Conservation (phyloP, 106 monocot species). For the Agapanthus africanus region DNA sequence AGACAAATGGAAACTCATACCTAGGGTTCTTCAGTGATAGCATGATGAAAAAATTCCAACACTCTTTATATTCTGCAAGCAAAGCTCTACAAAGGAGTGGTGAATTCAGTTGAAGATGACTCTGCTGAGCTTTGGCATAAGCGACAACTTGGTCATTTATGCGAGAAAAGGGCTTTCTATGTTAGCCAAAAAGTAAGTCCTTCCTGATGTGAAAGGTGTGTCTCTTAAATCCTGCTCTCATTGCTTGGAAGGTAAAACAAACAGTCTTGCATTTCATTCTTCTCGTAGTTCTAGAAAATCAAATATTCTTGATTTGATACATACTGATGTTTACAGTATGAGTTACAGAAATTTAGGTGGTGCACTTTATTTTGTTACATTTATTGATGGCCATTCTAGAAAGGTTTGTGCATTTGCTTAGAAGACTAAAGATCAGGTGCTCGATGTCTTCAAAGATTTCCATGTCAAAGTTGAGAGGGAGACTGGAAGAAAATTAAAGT, state of each 20-base stretch:
- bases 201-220: not conserved
- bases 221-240: not conserved
- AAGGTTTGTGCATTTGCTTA: not conserved
- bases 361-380: not conserved
- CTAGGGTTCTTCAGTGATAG: not conserved
- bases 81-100: not conserved
- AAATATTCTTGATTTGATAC: constrained; percentile 4
- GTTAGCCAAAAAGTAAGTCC: not conserved
- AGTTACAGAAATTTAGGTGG: not conserved
- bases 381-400: not conserved
- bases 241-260: not conserved
- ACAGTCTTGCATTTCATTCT: not conserved
- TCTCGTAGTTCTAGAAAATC: not conserved
- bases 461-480: constrained; percentile 2
- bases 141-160: not conserved
- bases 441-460: not conserved
- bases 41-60: not conserved
- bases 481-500: not conserved
- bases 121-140: not conserved
- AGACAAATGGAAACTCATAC: not conserved
- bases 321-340: not conserved
- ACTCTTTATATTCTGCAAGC: not conserved
- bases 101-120: not conserved
- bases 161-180: not conserved
- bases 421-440: not conserved